Evolutionary conservation across 2,329 filamentous ascomycete species (phyloP), one percentile per base, ranked within the genome.

Genomic region (Nemania sp.): DNA sequence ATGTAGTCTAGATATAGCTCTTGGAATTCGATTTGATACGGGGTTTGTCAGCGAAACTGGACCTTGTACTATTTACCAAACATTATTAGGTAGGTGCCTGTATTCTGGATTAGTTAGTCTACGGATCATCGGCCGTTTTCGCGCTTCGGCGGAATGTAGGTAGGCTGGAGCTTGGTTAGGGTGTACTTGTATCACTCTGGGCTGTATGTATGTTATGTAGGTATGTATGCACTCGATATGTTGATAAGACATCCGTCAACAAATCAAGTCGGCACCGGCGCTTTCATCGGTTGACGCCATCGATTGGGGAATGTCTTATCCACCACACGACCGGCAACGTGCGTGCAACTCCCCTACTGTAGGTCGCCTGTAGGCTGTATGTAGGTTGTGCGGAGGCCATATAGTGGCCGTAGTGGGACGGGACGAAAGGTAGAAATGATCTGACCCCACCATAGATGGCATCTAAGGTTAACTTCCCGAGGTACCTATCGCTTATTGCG

Each of bases 271-370:
- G 38, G 61, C 52, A 61, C 57, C 57, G 52, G 62, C 52, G 43
- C 54, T 35, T 43, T 60, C 41, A 35, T n/a, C 35, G 38, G 60
- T 69, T 69, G 67, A 69, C 67, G 67, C 67, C 67, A 69, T 69
- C 47, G 67, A 53, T 51, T 67, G 57, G 60, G 32, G 35, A 32
- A 29, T 41, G 51, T 47, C 62, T 66, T 64, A 67, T 32, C 67
- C 59, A 67, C 67, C 67, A 67, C 20, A 57, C 55, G 29, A 61
- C 41, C 38, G 11, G 55, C 64, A 69, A 69, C 67, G 64, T 69
- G 67, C 67, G 64, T 69, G 67, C 55, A 20, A 22, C 27, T 38
- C 11, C 4, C 27, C 22, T 15, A 6, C n/a, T n/a, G n/a, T n/a
- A 26, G 38, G 18, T 41, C 13, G 24, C n/a, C 52, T 26, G 51